Evolutionary conservation across 1,284 basidiomycete species (phyloP), one percentile per base, ranked within the genome.

Genomic region (Schizophyllum amplum): DNA sequence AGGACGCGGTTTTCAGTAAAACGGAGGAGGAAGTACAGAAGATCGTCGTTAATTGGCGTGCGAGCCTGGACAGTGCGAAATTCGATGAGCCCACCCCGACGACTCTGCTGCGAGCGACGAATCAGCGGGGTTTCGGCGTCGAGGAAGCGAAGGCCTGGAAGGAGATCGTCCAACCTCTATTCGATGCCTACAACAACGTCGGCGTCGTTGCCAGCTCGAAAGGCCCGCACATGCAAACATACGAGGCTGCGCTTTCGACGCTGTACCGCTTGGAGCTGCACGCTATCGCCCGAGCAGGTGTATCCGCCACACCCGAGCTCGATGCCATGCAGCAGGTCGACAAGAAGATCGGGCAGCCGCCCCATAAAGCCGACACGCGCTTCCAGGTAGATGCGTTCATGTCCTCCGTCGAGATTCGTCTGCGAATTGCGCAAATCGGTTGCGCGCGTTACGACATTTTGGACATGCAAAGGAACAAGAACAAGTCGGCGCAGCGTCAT

Each of bases 361-460:
- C 73, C 24, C 83, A 82, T 13, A 70, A 71, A 4, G 80, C 79
- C 0, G 81, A 83, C 66, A 73, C 72, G 50, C 73, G 79, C n/a
- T 82, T 78, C 67, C 63, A 74, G 22, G 74, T 82, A 11, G 82
- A 84, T 63, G 79, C 79, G 0, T 75, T 82, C 61, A 78, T 77
- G 73, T 58, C 68, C 1, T 71, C 75, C 4, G 65, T 83, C 54
- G 67, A 75, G 13, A 63, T 81, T 15, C 75, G 81, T 0, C 70
- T 79, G 60, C 66, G 66, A 9, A 64, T 83, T 15, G 75, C 67
- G 1, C 67, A 75, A 22, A 63, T 80, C 47, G 73, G 72, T 0
- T 59, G 64, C 24, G 59, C 62, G 9, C 67, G 68, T 65, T 60
- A 71, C 49, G 60, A 63, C 23, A 54, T 61, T 21, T 46, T 63